Percentiles rank a stretch among this genome's conserved stretches.
Evolutionary conservation across 148 eudicot genomes (phyloP).

Genomic region (Mesembryanthemum crystallinum): DNA sequence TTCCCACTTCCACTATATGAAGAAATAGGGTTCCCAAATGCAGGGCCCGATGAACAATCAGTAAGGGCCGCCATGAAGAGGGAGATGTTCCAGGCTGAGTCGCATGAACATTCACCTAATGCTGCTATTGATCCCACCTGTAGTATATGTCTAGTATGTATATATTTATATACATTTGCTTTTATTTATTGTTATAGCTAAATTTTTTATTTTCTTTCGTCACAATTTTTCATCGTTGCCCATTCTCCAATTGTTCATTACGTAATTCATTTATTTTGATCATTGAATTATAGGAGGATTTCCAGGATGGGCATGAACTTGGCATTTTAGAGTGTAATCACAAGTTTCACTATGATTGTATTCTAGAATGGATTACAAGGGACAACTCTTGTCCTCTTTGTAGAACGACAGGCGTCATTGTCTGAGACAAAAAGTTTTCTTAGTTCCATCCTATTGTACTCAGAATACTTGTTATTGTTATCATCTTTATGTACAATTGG

Average conservation of each 20-base stretch:
- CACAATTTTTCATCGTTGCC: no score
- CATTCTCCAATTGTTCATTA: no score
- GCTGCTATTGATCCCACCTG: neutral
- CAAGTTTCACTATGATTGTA: slow-evolving; percentile 25
- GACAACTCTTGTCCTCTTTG: slow-evolving; percentile 36
- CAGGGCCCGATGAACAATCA: neutral
- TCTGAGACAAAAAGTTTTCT: neutral
- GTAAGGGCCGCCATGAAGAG: neutral
- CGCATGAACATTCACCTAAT: neutral
- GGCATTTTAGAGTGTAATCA: slow-evolving; percentile 17
- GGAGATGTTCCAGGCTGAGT: neutral
- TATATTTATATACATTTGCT: no score
- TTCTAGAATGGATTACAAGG: slow-evolving; percentile 7
- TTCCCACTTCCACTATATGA: no score
- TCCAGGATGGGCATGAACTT: neutral
- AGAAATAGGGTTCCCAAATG: no score
- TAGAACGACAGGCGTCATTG: neutral
- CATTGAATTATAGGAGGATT: slow-evolving; percentile 9
- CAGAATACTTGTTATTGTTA: no score
- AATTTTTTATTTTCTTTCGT: no score
- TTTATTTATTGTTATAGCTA: no score
- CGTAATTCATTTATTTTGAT: neutral
- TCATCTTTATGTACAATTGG: no score
- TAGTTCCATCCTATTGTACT: no score
- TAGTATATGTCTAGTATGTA: neutral